Evolutionary conservation across 805 yeast genomes (phyloP).

Genomic region (Kuraishia floccosa): DNA sequence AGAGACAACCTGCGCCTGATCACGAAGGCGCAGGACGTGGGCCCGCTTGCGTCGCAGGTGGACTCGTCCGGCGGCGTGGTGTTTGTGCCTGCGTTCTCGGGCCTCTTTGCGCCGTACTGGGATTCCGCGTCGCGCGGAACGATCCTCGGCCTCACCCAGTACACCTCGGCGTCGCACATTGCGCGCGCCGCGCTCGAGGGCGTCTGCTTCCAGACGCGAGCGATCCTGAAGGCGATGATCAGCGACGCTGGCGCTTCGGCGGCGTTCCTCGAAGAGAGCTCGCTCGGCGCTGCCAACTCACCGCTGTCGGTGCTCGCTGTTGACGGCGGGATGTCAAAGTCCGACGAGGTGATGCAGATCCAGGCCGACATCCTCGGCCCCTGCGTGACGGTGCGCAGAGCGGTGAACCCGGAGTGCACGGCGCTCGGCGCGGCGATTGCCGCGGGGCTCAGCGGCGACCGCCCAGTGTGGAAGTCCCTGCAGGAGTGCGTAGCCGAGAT

Average conservation of each 20-base stretch:
- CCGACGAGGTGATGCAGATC: conserved; percentile 85
- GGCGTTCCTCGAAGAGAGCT: conserved; percentile 44
- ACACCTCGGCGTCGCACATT: conserved; percentile 83
- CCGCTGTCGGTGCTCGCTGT: conserved; percentile 56
- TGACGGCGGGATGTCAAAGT: conserved; percentile 93
- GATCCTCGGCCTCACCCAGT: conserved; percentile 86
- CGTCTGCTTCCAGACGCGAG: conserved; percentile 87
- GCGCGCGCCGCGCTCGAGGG: conserved; percentile 95
- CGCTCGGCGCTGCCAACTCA: conserved; percentile 28
- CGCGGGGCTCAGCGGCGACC: conserved; percentile 51
- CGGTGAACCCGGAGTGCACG: conserved; percentile 80
- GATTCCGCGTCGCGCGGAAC: conserved; percentile 87
- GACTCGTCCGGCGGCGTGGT: conserved; percentile 82
- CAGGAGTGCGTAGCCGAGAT: conserved; percentile 43
- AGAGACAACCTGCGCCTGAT: conserved; percentile 82
- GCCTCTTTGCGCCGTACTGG: conserved; percentile 95
- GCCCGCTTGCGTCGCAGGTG: conserved; percentile 80
- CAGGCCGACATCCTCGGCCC: conserved; percentile 91
- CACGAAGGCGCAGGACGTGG: conserved; percentile 75
- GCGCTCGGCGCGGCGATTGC: conserved; percentile 96
- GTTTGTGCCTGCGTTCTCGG: conserved; percentile 91
- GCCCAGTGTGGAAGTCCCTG: conserved; percentile 61
- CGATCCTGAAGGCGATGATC: conserved; percentile 83
- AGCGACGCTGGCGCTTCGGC: conserved; percentile 61
- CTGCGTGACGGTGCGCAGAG: conserved; percentile 69